Conservation (phyloP, 1,284 basidiomycete species). For the Moesziomyces globuligerus region DNA sequence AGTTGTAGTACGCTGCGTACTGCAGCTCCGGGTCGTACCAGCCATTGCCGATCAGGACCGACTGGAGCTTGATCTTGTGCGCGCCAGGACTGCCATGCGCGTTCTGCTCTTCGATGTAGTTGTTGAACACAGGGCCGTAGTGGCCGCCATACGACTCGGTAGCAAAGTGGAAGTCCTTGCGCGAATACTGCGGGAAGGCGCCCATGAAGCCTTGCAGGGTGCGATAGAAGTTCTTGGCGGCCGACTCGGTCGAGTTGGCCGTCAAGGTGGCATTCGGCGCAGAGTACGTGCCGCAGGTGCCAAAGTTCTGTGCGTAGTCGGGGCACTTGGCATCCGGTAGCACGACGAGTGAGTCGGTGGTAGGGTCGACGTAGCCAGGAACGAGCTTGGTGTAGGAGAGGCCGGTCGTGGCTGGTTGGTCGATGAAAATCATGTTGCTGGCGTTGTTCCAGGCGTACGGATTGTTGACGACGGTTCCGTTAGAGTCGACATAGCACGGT, state of each 20-base stretch:
- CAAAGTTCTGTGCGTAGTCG: constrained; percentile 27
- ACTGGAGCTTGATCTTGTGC: constrained; percentile 73
- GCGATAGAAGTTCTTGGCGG: constrained; percentile 67
- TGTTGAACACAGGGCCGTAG: constrained; percentile 73
- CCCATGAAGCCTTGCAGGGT: constrained; percentile 72
- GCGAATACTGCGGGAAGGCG: constrained; percentile 49
- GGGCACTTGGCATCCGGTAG: constrained; percentile 46
- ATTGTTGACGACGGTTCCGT: constrained; percentile 73
- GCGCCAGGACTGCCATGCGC: constrained; percentile 70
- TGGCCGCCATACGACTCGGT: constrained; percentile 72
- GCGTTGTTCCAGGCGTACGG: constrained; percentile 76
- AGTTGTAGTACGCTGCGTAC: constrained; percentile 57
- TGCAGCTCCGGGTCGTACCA: constrained; percentile 54
- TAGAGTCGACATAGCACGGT: constrained; percentile 75
- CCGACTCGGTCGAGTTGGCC: constrained; percentile 47
- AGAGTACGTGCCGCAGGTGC: constrained; percentile 51
- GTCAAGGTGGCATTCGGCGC: constrained; percentile 39
- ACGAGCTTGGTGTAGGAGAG: constrained; percentile 48
- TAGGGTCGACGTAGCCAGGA: constrained; percentile 44
- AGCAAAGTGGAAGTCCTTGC: constrained; percentile 72
- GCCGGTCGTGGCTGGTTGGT: constrained; percentile 72
- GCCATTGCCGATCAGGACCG: constrained; percentile 73
- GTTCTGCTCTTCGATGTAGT: constrained; percentile 73
- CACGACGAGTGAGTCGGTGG: constrained; percentile 14
- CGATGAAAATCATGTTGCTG: constrained; percentile 79